Base-by-base conservation (phyloP, 164 flowering plant species). In the Annona squamosa region DNA sequence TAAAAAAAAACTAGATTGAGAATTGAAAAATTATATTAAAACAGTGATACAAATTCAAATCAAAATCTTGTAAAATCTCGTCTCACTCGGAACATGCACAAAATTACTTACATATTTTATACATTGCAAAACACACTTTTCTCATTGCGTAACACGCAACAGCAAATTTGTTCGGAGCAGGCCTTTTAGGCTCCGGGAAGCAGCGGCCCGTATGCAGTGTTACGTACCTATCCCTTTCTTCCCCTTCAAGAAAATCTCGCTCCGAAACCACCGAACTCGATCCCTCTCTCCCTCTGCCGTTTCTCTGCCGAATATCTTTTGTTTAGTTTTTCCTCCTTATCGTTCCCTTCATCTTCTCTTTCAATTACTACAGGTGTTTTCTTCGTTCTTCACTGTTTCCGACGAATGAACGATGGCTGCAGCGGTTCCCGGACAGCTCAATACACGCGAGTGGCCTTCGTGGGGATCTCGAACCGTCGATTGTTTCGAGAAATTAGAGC, bases 401-500 rank as follows among this genome's bases (percentile, higher is more conserved):
- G 56, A 37, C n/a, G 61, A 56, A 26, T 0, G 19, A 17, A 72
- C 63, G 47, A 72, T 72, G 75, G 75, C 76, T 9, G 67, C 47
- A 43, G 76, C 76, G 26, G 76, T 68, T 13, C 76, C 76, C 19
- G 76, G 72, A 63, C 76, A 74, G 62, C 76, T 74, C 46, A 74
- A 74, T 63, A 68, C 69, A 13, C 72, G 69, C 43, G 76, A 74
- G 26, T 68, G 68, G 46, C 76, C 76, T 4, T 74, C 76, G 46
- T 74, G 76, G 76, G 76, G 76, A 43, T 74, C 76, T 5, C 67
- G 76, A 44, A 69, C 72, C 44, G 76, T 74, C 65, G 76, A 74
- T 46, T 74, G 76, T 47, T 74, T 74, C 7, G 76, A 74, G 76
- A 74, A 74, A 52, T 48, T 74, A 45, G 76, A 74, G 62, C 76